phyloP scores from a whole-genome alignment of 805 yeast species.

The Lachancea quebecensis region DNA sequence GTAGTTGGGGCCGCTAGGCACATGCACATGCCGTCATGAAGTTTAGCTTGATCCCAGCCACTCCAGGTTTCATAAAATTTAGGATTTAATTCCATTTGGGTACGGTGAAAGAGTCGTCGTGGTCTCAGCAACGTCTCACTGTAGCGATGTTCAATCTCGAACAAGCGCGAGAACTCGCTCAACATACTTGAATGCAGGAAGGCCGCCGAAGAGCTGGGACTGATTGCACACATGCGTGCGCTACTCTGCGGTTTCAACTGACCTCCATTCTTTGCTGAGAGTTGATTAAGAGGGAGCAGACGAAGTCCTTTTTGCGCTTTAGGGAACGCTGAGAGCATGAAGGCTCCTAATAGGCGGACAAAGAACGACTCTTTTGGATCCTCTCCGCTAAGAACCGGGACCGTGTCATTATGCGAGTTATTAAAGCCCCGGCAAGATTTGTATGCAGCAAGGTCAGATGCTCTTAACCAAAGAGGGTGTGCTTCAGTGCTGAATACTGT shows the following conservation, averaged over 20 bases:
- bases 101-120: slow-evolving; percentile 22
- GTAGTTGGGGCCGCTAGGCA: slow-evolving; percentile 22
- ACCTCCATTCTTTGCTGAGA: no score
- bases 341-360: no score
- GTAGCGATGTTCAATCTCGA: slow-evolving; percentile 39
- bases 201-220: neutral
- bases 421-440: no score
- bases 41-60: slow-evolving; percentile 2
- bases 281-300: no score
- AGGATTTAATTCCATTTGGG: slow-evolving; percentile 28
- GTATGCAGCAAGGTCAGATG: slow-evolving; percentile 22
- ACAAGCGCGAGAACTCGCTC: slow-evolving; percentile 23
- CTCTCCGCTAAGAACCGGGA: no score
- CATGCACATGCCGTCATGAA: neutral
- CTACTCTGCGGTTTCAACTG: no score
- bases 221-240: neutral
- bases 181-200: slow-evolving; percentile 1
- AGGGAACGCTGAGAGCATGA: no score
- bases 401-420: no score
- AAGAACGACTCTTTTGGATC: no score
- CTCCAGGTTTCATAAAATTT: slow-evolving; percentile 31
- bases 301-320: no score
- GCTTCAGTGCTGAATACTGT: slow-evolving; percentile 79
- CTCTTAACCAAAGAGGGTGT: slow-evolving; percentile 75
- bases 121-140: slow-evolving; percentile 40